Evolutionary conservation across 495 filamentous ascomycete genomes (phyloP).

Genomic region (Penicillium silybi): DNA sequence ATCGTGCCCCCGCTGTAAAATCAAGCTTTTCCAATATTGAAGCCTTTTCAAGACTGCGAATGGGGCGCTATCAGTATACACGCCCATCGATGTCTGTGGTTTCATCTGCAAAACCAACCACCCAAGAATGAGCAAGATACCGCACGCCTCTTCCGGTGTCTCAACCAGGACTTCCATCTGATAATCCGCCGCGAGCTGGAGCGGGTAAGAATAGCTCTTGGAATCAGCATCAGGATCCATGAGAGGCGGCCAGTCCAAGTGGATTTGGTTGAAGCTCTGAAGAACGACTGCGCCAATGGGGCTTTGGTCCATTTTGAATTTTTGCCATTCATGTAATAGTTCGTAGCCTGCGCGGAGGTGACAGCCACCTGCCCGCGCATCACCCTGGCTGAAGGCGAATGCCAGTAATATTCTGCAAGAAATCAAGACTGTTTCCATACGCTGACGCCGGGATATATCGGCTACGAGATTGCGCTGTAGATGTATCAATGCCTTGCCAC

Average conservation of each 20-base stretch:
- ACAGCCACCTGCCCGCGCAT: conserved; percentile 32
- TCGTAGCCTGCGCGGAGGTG: conserved; percentile 10
- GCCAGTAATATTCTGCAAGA: conserved; percentile 45
- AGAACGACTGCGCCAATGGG: neutral
- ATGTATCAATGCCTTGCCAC: conserved; percentile 39
- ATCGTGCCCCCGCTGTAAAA: too few species aligned
- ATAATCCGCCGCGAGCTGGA: neutral
- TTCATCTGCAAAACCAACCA: conserved; percentile 5
- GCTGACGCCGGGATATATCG: conserved; percentile 4
- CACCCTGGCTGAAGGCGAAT: conserved; percentile 44
- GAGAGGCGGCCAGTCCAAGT: neutral
- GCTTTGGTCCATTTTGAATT: neutral
- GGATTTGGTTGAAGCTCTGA: neutral
- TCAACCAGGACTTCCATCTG: neutral
- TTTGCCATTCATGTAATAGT: conserved; percentile 10
- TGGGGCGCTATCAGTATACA: too few species aligned
- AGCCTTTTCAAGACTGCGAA: too few species aligned
- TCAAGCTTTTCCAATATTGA: too few species aligned
- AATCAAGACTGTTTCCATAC: conserved; percentile 24
- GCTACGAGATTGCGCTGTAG: conserved; percentile 2
- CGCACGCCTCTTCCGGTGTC: neutral
- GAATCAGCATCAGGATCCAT: neutral
- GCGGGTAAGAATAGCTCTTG: too few species aligned
- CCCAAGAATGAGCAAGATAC: conserved; percentile 1
- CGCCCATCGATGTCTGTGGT: too few species aligned